Evolutionary conservation across 306 rosid genomes (phyloP).

Genomic region (Acacia melanoxylon): DNA sequence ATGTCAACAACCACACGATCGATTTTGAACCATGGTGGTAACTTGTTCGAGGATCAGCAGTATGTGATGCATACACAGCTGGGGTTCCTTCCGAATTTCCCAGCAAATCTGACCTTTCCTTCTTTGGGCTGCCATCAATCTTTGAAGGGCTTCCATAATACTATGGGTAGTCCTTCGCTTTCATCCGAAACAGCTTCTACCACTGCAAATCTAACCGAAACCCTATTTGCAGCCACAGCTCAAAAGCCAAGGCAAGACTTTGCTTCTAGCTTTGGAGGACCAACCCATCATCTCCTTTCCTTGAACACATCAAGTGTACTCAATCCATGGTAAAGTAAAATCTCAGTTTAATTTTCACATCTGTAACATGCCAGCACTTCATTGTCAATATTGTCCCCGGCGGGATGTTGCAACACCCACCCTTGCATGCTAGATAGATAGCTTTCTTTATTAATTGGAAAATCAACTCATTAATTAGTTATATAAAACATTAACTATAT

Average conservation of each 20-base stretch:
- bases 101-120: conserved; percentile 55
- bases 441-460: background rate
- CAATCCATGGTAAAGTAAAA: conserved; percentile 69
- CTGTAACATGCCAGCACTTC: too few relatives aligned
- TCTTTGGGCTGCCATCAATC: conserved; percentile 61
- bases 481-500: background rate
- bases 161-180: conserved; percentile 50
- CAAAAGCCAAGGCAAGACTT: conserved; percentile 48
- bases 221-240: conserved; percentile 56
- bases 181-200: conserved; percentile 40
- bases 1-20: conserved; percentile 59
- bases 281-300: conserved; percentile 73
- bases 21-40: conserved; percentile 43
- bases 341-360: background rate
- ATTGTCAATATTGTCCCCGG: too few relatives aligned
- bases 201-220: conserved; percentile 53
- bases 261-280: conserved; percentile 46
- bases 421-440: too few relatives aligned
- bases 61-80: conserved; percentile 48
- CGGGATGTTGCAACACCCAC: too few relatives aligned
- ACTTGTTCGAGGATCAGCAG: conserved; percentile 57
- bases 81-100: conserved; percentile 68
- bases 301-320: conserved; percentile 62
- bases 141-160: conserved; percentile 43
- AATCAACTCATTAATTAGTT: background rate